These are phyloP conservation scores for Leccinum brunneo-olivaceum DNA, from an alignment of 1,284 basidiomycete genomes.

Conservation along the genomic window DNA sequence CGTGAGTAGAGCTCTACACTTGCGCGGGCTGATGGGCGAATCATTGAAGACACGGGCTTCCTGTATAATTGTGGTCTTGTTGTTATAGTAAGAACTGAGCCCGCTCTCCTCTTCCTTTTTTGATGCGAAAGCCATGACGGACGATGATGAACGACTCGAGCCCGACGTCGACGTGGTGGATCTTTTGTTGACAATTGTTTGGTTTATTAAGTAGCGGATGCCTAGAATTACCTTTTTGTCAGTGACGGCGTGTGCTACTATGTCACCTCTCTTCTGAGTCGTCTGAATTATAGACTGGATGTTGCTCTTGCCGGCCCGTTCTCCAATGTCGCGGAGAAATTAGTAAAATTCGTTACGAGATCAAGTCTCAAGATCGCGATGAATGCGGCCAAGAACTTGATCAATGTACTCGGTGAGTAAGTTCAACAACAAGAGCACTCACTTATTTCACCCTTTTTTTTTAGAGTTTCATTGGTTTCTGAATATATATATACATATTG, in stretches of 20 bases:
- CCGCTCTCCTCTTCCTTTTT: slow-evolving; percentile 93
- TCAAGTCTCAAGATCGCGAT: slow-evolving; percentile 1
- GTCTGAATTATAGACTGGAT: too few relatives aligned
- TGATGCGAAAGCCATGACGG: slow-evolving; percentile 68
- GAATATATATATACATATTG: not conserved
- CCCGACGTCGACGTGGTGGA: slow-evolving; percentile 11
- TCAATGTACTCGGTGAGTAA: not conserved
- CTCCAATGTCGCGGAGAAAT: not conserved
- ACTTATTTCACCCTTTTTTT: slow-evolving; percentile 1
- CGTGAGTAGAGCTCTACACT: slow-evolving; percentile 94
- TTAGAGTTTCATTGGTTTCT: slow-evolving; percentile 10
- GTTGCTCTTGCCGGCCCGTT: too few relatives aligned
- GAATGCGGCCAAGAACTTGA: slow-evolving; percentile 1
- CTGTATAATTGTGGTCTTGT: slow-evolving; percentile 94
- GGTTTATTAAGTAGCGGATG: too few relatives aligned
- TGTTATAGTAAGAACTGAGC: slow-evolving; percentile 82
- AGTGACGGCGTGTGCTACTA: too few relatives aligned
- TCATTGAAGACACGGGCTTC: slow-evolving; percentile 99
- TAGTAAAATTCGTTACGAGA: not conserved
- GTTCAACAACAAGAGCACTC: slow-evolving; percentile 1
- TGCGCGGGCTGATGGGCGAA: slow-evolving; percentile 93
- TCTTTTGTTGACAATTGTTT: slow-evolving; percentile 26
- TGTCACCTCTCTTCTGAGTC: too few relatives aligned
- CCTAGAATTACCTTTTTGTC: too few relatives aligned
- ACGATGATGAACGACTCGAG: slow-evolving; percentile 27